Base-by-base conservation (phyloP, 2,329 filamentous ascomycete genomes). In the Aspergillus japonicus region DNA sequence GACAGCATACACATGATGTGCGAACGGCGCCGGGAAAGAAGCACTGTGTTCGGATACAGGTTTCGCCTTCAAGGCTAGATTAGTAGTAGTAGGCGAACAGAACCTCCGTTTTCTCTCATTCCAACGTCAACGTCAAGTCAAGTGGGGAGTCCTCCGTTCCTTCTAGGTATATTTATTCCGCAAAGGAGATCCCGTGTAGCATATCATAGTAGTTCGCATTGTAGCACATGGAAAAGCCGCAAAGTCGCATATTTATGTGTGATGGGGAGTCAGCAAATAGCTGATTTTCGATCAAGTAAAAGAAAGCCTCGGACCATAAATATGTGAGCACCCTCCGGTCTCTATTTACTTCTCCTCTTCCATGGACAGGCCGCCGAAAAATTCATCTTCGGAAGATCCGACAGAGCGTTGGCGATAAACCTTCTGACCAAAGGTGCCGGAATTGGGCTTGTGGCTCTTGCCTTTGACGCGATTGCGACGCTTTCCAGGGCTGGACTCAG, bases 311-410 rank as follows among this genome's bases (percentile, higher is more conserved):
- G 47, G n/a, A 42, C 11, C 31, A 44, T 42, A 21, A 29, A 47
- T 24, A 19, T 49, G 33, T 53, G 16, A n/a, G 16, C 39, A 44
- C 16, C 5, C n/a, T 16, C 39, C 5, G 16, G 14, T 44, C 14
- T 21, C 47, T 26, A 54, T 10, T 48, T 12, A 54, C 6, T 48
- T 54, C 19, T 33, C 35, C 50, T 59, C 57, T 21, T 58, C 54
- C 44, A 50, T 61, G 16, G 24, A 44, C 44, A 50, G 31, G 4
- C 57, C 54, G 50, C 57, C 54, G 50, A 64, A 62, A 29, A 67
- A 47, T 31, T 68, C 65, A 16, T 65, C 60, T 31, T 61, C 56
- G 29, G 61, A 63, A 23, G 66, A 61, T 10, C 56, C 64, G 19
- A 44, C 47, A 12, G 65, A 60, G 42, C 50, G 56, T 49, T 65